Base-by-base conservation (phyloP, 2,329 filamentous ascomycete genomes). In the Cytospora piceicola region DNA sequence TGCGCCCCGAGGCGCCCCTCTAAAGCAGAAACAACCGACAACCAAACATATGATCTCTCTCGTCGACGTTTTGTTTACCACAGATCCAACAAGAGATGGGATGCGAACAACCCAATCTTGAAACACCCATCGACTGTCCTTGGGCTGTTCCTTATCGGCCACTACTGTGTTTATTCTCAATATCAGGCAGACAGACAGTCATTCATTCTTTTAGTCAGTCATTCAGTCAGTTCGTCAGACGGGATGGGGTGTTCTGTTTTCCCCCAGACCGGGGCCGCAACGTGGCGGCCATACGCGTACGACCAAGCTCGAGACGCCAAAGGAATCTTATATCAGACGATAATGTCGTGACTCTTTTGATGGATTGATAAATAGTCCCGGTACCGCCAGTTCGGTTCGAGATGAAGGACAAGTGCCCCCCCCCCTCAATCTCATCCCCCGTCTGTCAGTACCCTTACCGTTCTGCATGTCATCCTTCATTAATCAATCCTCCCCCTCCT, bases 371-470 rank as follows among this genome's bases (percentile, higher is more conserved):
- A 14, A 7, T n/a, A 46, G 17, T 11, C 17, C 20, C 8, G 42
- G n/a, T 32, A 3, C 46, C 56, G 60, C 39, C 60, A 57, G 52
- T 56, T 30, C 53, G 53, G 60, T 53, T 53, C 60, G 54, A 56
- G 60, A 63, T 63, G 60, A 63, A 63, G 60, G 60, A 57, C 60
- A 57, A 32, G 32, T 15, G 29, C 39, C 36, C 60, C 36, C 51
- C 60, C 51, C 27, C 27, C 27, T 5, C 27, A 29, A 39, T 36
- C 20, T 52, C 20, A 34, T 34, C 11, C 34, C 34, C 34, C 11
- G 34, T 62, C 27, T 56, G 36, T 62, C 52, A 29, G 52, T 49
- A 20, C 54, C 52, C 34, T 62, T 36, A 56, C 60, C 60, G 30
- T 62, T 39, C 60, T 56, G 52, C 55, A 34, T 17, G 36, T 55